Evolutionary conservation across 768 basidiomycete genomes (phyloP).

Genomic region (Russula sp.): DNA sequence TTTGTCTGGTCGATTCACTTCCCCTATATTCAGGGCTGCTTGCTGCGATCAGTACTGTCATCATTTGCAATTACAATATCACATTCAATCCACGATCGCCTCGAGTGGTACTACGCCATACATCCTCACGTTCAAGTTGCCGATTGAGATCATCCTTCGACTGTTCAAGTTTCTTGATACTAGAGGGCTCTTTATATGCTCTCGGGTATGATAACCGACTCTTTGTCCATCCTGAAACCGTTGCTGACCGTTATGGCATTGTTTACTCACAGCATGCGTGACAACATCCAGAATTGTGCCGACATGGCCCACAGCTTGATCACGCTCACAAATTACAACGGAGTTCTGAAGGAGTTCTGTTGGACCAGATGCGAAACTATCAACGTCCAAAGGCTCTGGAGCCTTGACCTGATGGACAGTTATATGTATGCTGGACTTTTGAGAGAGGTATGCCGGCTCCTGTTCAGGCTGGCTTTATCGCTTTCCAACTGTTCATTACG

Average conservation of each 20-base stretch:
- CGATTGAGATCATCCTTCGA: too few species aligned
- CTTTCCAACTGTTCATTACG: neutral
- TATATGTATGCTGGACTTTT: neutral
- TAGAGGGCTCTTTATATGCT: too few species aligned
- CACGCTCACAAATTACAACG: neutral
- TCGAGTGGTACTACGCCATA: too few species aligned
- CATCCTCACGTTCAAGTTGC: too few species aligned
- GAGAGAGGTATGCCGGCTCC: neutral
- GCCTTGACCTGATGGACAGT: neutral
- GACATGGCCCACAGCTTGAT: neutral
- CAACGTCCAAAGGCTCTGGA: neutral
- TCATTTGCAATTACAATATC: too few species aligned
- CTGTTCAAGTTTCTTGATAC: too few species aligned
- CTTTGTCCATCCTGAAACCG: too few species aligned
- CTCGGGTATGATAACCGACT: too few species aligned
- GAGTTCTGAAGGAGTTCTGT: neutral
- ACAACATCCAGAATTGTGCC: neutral
- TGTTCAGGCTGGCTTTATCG: neutral
- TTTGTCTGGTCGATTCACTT: too few species aligned
- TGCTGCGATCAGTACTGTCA: too few species aligned
- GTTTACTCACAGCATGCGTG: neutral
- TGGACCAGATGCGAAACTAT: neutral
- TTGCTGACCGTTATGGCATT: neutral
- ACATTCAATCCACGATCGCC: too few species aligned
- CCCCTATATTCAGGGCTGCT: too few species aligned